Evolutionary conservation across 768 basidiomycete species (phyloP).

Genomic region (Naganishia friedmannii): DNA sequence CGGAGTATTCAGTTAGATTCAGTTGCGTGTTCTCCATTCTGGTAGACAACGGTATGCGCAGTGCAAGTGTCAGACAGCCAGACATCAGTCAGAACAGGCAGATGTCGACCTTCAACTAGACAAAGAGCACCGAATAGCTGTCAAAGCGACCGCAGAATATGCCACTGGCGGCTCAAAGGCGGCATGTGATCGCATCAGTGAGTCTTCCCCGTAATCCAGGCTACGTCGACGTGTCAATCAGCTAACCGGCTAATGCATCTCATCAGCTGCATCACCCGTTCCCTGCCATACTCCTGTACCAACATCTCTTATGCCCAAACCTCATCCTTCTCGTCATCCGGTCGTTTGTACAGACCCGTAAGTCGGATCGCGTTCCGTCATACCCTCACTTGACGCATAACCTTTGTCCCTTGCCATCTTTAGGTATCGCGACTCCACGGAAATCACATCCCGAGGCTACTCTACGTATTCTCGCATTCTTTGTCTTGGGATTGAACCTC

Average conservation of each 20-base stretch:
- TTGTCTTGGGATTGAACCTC: constrained; percentile 5
- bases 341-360: constrained; percentile 21
- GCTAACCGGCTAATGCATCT: neutral
- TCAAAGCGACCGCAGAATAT: neutral
- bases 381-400: neutral
- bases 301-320: constrained; percentile 21
- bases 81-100: neutral
- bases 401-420: neutral
- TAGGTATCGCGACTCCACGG: constrained; percentile 14
- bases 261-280: constrained; percentile 15
- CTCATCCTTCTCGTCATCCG: constrained; percentile 13
- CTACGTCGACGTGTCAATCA: neutral
- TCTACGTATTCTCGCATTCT: constrained; percentile 6
- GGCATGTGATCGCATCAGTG: constrained; percentile 26
- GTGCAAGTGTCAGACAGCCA: neutral
- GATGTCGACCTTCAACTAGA: neutral
- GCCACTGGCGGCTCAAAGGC: constrained; percentile 23
- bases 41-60: neutral
- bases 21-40: neutral
- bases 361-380: neutral
- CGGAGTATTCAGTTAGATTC: neutral
- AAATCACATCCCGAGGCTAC: constrained; percentile 22
- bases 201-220: neutral
- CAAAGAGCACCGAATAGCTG: neutral
- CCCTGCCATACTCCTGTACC: constrained; percentile 19